phyloP scores from a whole-genome alignment of 352 stramenopile genomes.

The Aphanomyces stellatus region DNA sequence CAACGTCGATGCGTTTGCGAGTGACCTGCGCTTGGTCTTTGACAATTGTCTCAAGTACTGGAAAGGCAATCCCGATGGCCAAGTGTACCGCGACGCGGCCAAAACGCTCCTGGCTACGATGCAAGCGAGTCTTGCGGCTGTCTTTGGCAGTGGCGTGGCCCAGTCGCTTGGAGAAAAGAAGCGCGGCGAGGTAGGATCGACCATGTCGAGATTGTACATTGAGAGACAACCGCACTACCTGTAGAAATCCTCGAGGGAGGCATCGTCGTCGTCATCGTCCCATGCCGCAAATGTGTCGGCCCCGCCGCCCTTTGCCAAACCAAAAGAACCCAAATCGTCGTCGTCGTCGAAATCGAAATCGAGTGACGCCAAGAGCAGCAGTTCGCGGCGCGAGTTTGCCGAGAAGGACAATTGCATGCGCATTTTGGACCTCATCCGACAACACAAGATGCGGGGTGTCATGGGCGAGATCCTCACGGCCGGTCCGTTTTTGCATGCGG shows the following conservation, averaged over 20 bases:
- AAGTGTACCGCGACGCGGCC: constrained; percentile 70
- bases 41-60: constrained; percentile 82
- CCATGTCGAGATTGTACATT: too few species aligned
- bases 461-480: constrained; percentile 62
- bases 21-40: constrained; percentile 68
- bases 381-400: constrained; percentile 26
- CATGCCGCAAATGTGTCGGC: too few species aligned
- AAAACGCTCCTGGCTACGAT: constrained; percentile 47
- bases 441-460: constrained; percentile 80
- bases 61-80: constrained; percentile 60
- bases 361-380: too few species aligned
- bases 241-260: too few species aligned
- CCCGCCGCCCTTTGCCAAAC: background rate
- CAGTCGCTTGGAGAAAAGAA: too few species aligned
- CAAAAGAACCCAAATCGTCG: constrained; percentile 20
- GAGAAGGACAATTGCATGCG: constrained; percentile 55
- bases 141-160: too few species aligned
- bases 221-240: too few species aligned
- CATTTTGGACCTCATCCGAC: constrained; percentile 61
- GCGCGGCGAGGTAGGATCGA: too few species aligned
- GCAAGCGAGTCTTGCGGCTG: constrained; percentile 31
- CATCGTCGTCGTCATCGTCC: too few species aligned
- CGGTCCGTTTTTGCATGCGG: constrained; percentile 69
- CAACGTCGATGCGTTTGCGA: constrained; percentile 42
- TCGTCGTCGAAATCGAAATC: background rate